These are phyloP conservation scores for Colletotrichum scovillei DNA, from an alignment of 2,329 filamentous ascomycete species.

Conservation along the genomic window DNA sequence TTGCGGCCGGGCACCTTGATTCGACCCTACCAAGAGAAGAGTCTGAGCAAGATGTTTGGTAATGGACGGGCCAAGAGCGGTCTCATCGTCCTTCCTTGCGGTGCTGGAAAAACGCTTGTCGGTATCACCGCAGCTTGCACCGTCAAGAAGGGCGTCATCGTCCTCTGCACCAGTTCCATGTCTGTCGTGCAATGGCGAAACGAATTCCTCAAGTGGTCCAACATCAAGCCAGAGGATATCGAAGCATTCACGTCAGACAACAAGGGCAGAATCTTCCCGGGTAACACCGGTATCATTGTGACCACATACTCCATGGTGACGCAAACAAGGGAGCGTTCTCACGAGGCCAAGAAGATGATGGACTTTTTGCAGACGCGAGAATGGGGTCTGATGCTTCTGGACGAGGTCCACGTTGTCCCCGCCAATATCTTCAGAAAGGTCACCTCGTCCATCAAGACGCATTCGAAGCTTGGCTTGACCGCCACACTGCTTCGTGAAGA, in stretches of 20 bases:
- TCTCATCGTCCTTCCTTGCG: constrained; percentile 96
- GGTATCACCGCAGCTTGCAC: constrained; percentile 99
- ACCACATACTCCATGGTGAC: constrained; percentile 99
- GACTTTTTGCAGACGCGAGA: constrained; percentile 88
- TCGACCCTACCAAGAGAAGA: constrained; percentile 96
- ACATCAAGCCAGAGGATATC: constrained; percentile 91
- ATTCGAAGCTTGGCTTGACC: constrained; percentile 94
- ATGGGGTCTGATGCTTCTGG: constrained; percentile 97
- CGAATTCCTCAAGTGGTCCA: constrained; percentile 98
- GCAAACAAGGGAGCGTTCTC: constrained; percentile 84
- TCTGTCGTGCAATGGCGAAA: constrained; percentile 96
- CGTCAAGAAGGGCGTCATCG: constrained; percentile 95
- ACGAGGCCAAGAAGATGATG: constrained; percentile 98
- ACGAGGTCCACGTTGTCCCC: constrained; percentile 98
- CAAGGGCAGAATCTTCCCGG: constrained; percentile 83
- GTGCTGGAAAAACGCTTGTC: constrained; percentile 95
- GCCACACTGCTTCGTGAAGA: constrained; percentile 95
- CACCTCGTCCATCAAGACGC: constrained; percentile 91
- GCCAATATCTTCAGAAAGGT: constrained; percentile 97
- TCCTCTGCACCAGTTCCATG: constrained; percentile 97
- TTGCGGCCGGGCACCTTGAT: constrained; percentile 90
- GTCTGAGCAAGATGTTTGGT: constrained; percentile 98
- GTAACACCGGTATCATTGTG: constrained; percentile 95
- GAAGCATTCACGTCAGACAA: constrained; percentile 95
- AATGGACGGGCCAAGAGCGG: constrained; percentile 97